A percentile compares a stretch with the other conserved stretches of the same genome.
Evolutionary conservation across 495 filamentous ascomycete species (phyloP).

Genomic region (Aspergillus diversus): DNA sequence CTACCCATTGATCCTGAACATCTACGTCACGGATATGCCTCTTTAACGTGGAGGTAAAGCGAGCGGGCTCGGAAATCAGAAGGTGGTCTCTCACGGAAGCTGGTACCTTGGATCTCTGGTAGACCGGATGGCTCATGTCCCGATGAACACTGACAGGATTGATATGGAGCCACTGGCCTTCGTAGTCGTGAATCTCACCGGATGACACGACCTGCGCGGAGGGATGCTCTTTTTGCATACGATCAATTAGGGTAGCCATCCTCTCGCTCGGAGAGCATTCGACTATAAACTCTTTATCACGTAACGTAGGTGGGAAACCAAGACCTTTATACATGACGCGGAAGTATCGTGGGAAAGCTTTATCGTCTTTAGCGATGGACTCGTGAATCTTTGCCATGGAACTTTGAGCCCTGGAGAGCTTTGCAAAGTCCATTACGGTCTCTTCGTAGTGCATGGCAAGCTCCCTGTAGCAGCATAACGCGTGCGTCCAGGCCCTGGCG

Average conservation of each 20-base stretch:
- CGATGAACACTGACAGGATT: slow-evolving; percentile 79
- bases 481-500: slow-evolving; percentile 88
- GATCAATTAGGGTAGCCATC: slow-evolving; percentile 81
- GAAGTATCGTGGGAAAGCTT: slow-evolving; percentile 82
- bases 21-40: slow-evolving; percentile 66
- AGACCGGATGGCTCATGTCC: slow-evolving; percentile 82
- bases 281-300: slow-evolving; percentile 93
- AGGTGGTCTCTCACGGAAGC: slow-evolving; percentile 81
- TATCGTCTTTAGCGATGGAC: slow-evolving; percentile 77
- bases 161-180: slow-evolving; percentile 92
- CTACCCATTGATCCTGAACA: slow-evolving; percentile 71
- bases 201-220: slow-evolving; percentile 78
- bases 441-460: slow-evolving; percentile 86
- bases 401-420: slow-evolving; percentile 83
- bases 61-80: slow-evolving; percentile 70
- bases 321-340: slow-evolving; percentile 89
- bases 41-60: slow-evolving; percentile 73
- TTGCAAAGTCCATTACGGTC: slow-evolving; percentile 87
- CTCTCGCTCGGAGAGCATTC: slow-evolving; percentile 79
- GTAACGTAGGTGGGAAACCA: slow-evolving; percentile 77
- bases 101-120: slow-evolving; percentile 82
- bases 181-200: slow-evolving; percentile 75
- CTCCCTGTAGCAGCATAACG: slow-evolving; percentile 88
- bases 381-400: slow-evolving; percentile 96
- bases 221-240: slow-evolving; percentile 90